These are phyloP conservation scores for Orychophragmus violaceus DNA, from an alignment of 345 rosid species.

Conservation along the genomic window DNA sequence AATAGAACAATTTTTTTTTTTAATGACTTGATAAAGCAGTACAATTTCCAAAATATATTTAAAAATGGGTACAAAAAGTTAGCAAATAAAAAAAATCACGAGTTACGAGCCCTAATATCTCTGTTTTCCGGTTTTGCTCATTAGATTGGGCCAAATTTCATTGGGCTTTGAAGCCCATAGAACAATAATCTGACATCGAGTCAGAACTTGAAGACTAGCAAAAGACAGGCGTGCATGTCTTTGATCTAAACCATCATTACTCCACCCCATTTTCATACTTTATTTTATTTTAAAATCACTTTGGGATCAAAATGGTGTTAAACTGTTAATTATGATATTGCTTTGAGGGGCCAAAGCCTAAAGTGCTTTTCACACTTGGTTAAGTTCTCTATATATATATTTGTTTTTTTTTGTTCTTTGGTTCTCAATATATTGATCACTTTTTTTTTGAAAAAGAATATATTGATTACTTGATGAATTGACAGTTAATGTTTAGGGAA, in stretches of 20 bases:
- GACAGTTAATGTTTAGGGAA: too few species aligned
- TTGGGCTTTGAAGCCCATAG: not conserved
- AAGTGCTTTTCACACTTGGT: slow-evolving; percentile 13
- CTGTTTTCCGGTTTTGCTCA: not conserved
- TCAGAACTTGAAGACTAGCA: not conserved
- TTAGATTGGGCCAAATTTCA: not conserved
- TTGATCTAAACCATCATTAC: slow-evolving; percentile 7
- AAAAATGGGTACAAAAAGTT: too few species aligned
- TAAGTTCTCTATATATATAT: too few species aligned
- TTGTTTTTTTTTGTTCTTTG: too few species aligned
- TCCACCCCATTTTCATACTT: not conserved
- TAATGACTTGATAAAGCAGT: too few species aligned
- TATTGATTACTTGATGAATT: too few species aligned
- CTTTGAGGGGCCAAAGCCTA: not conserved
- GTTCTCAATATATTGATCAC: too few species aligned
- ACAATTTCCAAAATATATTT: too few species aligned
- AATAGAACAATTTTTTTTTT: too few species aligned
- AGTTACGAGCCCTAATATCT: not conserved
- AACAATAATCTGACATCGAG: not conserved
- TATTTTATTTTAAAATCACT: not conserved
- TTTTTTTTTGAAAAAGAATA: too few species aligned
- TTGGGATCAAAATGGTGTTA: slow-evolving; percentile 11
- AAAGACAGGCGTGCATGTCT: slow-evolving; percentile 12
- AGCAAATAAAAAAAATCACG: not conserved
- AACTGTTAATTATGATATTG: not conserved